Base-by-base conservation (phyloP, 1,284 basidiomycete genomes). In the Papiliotrema nemorosa region DNA sequence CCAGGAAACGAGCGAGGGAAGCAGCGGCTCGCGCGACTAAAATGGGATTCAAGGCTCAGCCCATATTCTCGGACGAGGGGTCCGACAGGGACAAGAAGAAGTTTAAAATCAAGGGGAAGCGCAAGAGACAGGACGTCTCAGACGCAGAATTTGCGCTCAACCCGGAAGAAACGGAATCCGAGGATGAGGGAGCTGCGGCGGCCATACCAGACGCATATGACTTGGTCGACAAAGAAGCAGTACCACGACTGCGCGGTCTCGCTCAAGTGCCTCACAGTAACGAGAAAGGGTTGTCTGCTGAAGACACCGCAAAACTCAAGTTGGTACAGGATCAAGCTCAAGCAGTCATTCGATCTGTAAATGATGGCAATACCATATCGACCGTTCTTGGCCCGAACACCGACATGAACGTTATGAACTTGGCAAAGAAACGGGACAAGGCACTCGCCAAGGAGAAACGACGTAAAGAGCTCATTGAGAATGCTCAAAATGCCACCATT, bases 11-110 rank as follows among this genome's bases (percentile, higher is more conserved):
- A 34, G n/a, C n/a, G n/a, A 47, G 55, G 37, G 35, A 56, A 34
- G 40, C 46, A 16, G 50, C 53, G 31, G 31, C 44, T 22, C 22
- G 24, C 4, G 38, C 38, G 5, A 45, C 40, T 1, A 45, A 50
- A 35, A 20, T 43, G n/a, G 29, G 20, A 5, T 10, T 41, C 34
- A 27, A 7, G 42, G 47, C 3, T 26, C 14, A 7, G 20, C 34
- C 29, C 7, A 7, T 31, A 7, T 31, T 29, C 22, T 44, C 47
- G 24, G 38, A 47, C 13, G 44, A 47, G 12, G 33, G 25, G 12
- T 22, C 38, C 2, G 18, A 42, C 6, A 55, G 56, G 9, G 59
- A 59, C 3, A 57, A 64, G 14, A 55, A 63, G 35, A 61, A 66
- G 44, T 57, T 58, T 33, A 48, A 48, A n/a, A 45, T 3, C 49